Evolutionary conservation across 768 basidiomycete genomes (phyloP).

Genomic region (Suillus cothurnatus): DNA sequence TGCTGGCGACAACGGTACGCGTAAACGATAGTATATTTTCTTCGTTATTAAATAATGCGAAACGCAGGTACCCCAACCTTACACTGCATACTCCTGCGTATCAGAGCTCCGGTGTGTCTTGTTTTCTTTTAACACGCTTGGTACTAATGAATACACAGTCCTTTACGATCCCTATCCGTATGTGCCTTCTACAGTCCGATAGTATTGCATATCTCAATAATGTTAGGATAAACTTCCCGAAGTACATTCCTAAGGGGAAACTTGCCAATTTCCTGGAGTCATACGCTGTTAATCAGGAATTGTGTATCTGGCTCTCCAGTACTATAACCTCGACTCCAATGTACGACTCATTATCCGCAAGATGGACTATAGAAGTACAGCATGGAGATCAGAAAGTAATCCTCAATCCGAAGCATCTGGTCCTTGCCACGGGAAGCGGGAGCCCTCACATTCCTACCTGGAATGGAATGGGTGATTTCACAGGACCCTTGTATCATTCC

Average conservation of each 20-base stretch:
- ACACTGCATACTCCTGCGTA: conserved; percentile 48
- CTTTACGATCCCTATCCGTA: conserved; percentile 50
- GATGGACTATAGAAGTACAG: not conserved
- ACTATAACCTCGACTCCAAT: conserved; percentile 32
- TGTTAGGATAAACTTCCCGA: not conserved
- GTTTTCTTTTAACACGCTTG: not conserved
- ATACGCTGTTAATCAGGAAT: conserved; percentile 54
- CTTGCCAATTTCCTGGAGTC: conserved; percentile 60
- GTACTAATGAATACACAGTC: conserved; percentile 28
- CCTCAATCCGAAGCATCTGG: not conserved
- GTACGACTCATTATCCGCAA: not conserved
- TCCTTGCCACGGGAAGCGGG: not conserved
- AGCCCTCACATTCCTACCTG: not conserved
- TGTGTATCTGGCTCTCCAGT: conserved; percentile 58
- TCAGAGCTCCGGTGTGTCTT: conserved; percentile 47
- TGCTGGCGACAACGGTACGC: conserved; percentile 54
- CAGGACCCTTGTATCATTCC: conserved; percentile 54
- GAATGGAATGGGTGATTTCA: conserved; percentile 45
- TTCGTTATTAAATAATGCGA: conserved; percentile 34
- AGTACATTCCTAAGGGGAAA: conserved; percentile 24
- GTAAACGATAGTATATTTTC: conserved; percentile 46
- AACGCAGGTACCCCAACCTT: conserved; percentile 4
- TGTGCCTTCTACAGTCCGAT: conserved; percentile 45
- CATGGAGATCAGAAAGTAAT: not conserved
- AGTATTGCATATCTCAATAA: not conserved